phyloP scores from a whole-genome alignment of 2,329 filamentous ascomycete genomes.

The Fusarium sp. region DNA sequence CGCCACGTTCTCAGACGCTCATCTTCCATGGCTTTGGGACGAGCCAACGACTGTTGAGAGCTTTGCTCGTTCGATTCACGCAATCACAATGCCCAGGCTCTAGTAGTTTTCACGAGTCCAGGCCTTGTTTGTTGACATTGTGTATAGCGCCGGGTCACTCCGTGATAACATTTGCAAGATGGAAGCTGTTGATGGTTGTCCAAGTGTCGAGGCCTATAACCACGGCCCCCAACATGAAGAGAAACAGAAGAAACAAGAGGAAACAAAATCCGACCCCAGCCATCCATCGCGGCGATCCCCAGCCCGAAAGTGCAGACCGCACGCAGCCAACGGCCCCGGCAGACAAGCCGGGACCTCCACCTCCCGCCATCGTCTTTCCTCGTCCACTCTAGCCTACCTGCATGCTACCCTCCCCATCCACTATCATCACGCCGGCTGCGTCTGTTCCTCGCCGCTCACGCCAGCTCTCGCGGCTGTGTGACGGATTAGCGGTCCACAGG shows the following conservation, averaged over 20 bases:
- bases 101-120: slow-evolving; percentile 9
- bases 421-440: slow-evolving; percentile 32
- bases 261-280: slow-evolving; percentile 17
- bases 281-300: slow-evolving; percentile 13
- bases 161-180: background rate
- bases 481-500: slow-evolving; percentile 41
- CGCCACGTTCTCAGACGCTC: slow-evolving; percentile 37
- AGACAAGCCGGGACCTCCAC: slow-evolving; percentile 10
- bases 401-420: slow-evolving; percentile 45
- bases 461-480: slow-evolving; percentile 45
- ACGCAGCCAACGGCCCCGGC: slow-evolving; percentile 10
- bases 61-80: slow-evolving; percentile 23
- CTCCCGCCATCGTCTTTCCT: slow-evolving; percentile 32
- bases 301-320: slow-evolving; percentile 11
- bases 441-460: slow-evolving; percentile 34
- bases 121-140: slow-evolving; percentile 7
- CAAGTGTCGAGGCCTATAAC: background rate
- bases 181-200: background rate
- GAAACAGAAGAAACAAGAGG: slow-evolving; percentile 19
- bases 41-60: slow-evolving; percentile 39
- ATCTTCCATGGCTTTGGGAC: slow-evolving; percentile 32
- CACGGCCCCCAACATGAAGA: slow-evolving; percentile 5
- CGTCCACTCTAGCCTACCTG: slow-evolving; percentile 23
- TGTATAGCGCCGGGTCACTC: background rate
- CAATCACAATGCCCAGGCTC: slow-evolving; percentile 34